Evolutionary conservation across 169 alveolate species (phyloP).

Genomic region (Cryptosporidium xiaoi): DNA sequence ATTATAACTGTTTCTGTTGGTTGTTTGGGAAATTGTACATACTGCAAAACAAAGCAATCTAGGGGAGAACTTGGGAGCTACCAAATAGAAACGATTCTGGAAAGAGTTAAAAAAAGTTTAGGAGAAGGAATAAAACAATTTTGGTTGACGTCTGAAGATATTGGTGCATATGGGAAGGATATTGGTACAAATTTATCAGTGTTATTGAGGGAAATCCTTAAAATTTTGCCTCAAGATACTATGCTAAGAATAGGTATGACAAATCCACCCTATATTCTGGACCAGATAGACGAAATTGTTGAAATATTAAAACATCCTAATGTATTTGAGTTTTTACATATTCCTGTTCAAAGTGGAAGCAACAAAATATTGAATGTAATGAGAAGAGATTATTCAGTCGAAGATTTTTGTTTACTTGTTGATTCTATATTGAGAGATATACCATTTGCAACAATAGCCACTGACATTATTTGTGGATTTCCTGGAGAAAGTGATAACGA

Average conservation of each 20-base stretch:
- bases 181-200: conserved; percentile 94
- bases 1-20: conserved; percentile 96
- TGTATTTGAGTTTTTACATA: conserved; percentile 95
- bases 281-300: conserved; percentile 92
- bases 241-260: conserved; percentile 98
- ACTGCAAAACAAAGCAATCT: conserved; percentile 96
- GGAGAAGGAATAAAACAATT: conserved; percentile 94
- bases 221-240: conserved; percentile 85
- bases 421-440: conserved; percentile 85
- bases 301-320: conserved; percentile 93
- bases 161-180: conserved; percentile 98
- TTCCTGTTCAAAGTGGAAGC: conserved; percentile 98
- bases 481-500: conserved; percentile 96
- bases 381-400: conserved; percentile 96
- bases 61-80: conserved; percentile 96
- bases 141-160: conserved; percentile 98
- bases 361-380: conserved; percentile 92
- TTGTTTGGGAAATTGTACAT: conserved; percentile 98
- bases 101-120: conserved; percentile 88
- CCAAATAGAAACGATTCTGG: conserved; percentile 89
- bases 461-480: conserved; percentile 99
- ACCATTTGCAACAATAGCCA: conserved; percentile 93
- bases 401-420: conserved; percentile 92
- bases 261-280: conserved; percentile 97
- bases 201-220: conserved; percentile 86